Evolutionary conservation across 1,284 basidiomycete species (phyloP).

Genomic region (Earliella scabrosa): DNA sequence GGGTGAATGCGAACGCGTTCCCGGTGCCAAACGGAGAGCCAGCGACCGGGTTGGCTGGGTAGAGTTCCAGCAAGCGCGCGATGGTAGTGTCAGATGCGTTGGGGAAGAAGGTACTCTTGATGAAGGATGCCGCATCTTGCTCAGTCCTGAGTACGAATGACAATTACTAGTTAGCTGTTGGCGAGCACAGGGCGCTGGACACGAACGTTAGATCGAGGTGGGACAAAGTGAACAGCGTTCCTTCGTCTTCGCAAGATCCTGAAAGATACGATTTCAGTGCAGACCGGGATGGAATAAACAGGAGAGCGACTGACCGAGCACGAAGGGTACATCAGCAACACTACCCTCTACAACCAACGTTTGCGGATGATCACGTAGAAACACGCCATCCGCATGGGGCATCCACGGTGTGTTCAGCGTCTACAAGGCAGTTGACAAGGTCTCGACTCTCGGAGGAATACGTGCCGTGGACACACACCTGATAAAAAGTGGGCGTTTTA

Average conservation of each 20-base stretch:
- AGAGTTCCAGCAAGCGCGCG: slow-evolving; percentile 27
- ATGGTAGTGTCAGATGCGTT: slow-evolving; percentile 14
- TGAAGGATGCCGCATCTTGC: slow-evolving; percentile 15
- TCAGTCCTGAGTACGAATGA: slow-evolving; percentile 14
- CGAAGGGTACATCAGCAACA: slow-evolving; percentile 34
- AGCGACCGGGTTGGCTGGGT: slow-evolving; percentile 42
- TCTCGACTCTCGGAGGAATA: too few relatives aligned
- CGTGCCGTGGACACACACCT: too few relatives aligned
- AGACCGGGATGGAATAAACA: neutral
- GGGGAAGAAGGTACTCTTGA: slow-evolving; percentile 24
- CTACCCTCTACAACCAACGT: slow-evolving; percentile 14
- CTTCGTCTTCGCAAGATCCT: slow-evolving; percentile 40
- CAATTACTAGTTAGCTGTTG: neutral
- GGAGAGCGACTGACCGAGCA: slow-evolving; percentile 29
- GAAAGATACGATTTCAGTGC: neutral
- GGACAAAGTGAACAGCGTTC: slow-evolving; percentile 35
- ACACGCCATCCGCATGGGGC: slow-evolving; percentile 44
- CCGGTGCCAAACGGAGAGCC: slow-evolving; percentile 59
- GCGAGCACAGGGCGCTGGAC: neutral
- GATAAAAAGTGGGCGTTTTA: slow-evolving; percentile 31
- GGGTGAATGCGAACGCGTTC: slow-evolving; percentile 45
- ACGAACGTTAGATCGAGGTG: slow-evolving; percentile 28
- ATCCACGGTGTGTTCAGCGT: slow-evolving; percentile 34
- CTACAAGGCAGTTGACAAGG: neutral
- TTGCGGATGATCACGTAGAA: slow-evolving; percentile 33